Percentiles rank a stretch among this genome's conserved stretches.
Evolutionary conservation across 2,329 filamentous ascomycete species (phyloP).

Genomic region (Colletotrichum phormii): DNA sequence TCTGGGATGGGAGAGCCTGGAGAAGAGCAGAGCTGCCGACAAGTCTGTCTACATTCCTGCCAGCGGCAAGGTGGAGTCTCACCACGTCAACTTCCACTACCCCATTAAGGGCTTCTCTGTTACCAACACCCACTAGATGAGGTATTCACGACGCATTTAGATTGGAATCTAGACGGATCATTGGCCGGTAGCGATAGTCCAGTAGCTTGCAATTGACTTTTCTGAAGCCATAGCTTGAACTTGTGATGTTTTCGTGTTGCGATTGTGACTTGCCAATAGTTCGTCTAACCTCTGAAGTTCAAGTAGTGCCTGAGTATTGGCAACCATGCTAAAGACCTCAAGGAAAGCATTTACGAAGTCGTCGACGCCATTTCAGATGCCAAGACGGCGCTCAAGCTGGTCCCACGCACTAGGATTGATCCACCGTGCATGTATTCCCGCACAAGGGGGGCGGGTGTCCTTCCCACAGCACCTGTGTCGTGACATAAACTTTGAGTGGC

Average conservation of each 20-base stretch:
- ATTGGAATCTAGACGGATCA: neutral
- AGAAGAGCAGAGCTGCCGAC: constrained; percentile 27
- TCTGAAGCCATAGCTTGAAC: neutral
- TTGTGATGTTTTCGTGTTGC: neutral
- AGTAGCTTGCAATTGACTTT: neutral
- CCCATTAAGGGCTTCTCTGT: constrained; percentile 31
- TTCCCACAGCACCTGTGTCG: neutral
- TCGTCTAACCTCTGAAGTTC: neutral
- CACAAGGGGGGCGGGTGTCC: neutral
- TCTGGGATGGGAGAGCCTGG: constrained; percentile 27
- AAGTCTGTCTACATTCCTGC: constrained; percentile 26
- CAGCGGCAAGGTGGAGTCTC: constrained; percentile 13
- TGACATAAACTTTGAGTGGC: neutral
- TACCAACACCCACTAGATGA: constrained; percentile 23
- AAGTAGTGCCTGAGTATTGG: neutral
- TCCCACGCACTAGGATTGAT: neutral
- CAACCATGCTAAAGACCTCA: neutral
- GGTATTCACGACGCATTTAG: neutral
- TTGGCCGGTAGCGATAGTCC: neutral
- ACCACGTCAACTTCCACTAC: constrained; percentile 32
- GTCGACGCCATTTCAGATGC: neutral
- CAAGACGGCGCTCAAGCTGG: neutral
- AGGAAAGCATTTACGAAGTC: neutral
- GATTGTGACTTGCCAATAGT: neutral
- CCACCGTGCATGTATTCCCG: neutral